Evolutionary conservation across 805 yeast species (phyloP), one percentile per base, ranked within the genome.

Genomic region (Saccharomycopsis javanensis): DNA sequence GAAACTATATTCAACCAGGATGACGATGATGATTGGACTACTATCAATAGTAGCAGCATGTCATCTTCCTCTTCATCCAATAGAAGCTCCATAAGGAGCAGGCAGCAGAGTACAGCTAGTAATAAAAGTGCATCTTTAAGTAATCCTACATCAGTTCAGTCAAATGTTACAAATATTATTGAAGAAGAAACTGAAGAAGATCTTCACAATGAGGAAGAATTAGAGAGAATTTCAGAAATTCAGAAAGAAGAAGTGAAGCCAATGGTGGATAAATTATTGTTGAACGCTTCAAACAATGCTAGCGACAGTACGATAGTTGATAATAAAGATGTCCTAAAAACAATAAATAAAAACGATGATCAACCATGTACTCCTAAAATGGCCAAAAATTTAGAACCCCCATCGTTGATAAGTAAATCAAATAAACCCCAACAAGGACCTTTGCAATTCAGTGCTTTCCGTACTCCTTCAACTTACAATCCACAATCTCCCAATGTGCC

Each of bases 21-120:
- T 16, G 27, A 58, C 30, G 61, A 58, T 15, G 56, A 55, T 42
- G 62, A 60, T 38, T 60, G 62, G 62, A 55, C 58, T 34, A 30
- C 59, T 4, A 60, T 51, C 15, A 55, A 53, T 25, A 50, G 48
- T 16, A 42, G 48, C 28, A 42, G 48, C 16, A 10, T 42, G 28
- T 33, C 46, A 16, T 37, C 45, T 16, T 37, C 45, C n/a, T 37
- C 45, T 20, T 42, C 46, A 20, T 38, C 48, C 10, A 20, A 42
- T 20, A 42, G 48, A 20, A 20, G 48, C 13, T 42, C 48, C 6
- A 25, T 20, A 13, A 42, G 23, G n/a, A 42, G 48, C 25, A 20
- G 48, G 28, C 48, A 20, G 23, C 48, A 42, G 28, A 20, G 48
- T 25, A 20, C 48, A 42, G 15, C 23, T 11, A 42, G 48, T 13